These are phyloP conservation scores for Bocquillonia castaneifolia DNA, from an alignment of 441 rosid genomes.

Conservation along the genomic window DNA sequence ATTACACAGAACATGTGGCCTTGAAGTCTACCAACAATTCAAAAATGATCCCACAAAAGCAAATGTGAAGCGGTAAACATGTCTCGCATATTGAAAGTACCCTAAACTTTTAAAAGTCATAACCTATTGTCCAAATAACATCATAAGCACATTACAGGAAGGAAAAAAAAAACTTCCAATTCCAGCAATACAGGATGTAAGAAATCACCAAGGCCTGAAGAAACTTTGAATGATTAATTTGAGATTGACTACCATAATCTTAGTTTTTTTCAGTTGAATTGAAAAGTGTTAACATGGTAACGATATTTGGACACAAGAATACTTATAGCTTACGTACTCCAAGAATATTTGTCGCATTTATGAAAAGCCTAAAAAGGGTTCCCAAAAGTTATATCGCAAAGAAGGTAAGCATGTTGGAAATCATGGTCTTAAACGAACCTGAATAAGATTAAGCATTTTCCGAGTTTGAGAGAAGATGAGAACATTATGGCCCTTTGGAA, in stretches of 20 bases:
- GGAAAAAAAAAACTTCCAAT: not conserved
- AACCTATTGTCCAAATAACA: slow-evolving; percentile 1
- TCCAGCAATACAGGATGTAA: not conserved
- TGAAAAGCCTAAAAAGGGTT: not conserved
- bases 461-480: slow-evolving; percentile 96
- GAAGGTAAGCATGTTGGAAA: slow-evolving; percentile 5
- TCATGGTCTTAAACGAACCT: slow-evolving; percentile 48
- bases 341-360: not conserved
- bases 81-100: not conserved
- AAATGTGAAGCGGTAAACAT: not conserved
- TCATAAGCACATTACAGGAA: not conserved
- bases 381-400: not conserved
- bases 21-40: not conserved
- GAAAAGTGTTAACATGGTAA: slow-evolving; percentile 1
- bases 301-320: not conserved
- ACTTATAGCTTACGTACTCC: not conserved
- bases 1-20: not conserved
- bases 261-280: not conserved
- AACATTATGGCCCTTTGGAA: slow-evolving; percentile 86
- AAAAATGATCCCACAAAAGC: not conserved
- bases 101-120: not conserved
- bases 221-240: not conserved
- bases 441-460: slow-evolving; percentile 89
- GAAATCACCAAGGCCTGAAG: not conserved
- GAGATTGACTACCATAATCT: not conserved